Evolutionary conservation across 164 flowering plant species (phyloP).

Genomic region (Akebia trifoliata): DNA sequence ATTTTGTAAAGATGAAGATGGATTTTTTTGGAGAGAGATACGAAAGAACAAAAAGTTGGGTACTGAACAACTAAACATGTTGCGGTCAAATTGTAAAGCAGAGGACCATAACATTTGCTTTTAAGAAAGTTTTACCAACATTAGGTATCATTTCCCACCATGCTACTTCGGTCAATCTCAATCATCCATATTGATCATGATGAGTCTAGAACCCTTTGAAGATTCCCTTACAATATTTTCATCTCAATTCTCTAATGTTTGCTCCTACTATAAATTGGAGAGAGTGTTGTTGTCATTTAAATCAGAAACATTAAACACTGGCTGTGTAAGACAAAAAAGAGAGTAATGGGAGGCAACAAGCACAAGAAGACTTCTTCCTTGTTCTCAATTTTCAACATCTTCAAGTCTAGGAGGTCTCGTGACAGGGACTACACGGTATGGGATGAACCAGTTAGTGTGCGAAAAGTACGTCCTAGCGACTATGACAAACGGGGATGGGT

Average conservation of each 20-base stretch:
- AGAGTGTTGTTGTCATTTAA: constrained; percentile 1
- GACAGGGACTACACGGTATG: constrained; percentile 12
- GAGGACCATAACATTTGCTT: constrained; percentile 24
- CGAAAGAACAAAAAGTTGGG: constrained; percentile 8
- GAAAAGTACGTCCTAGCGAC: constrained; percentile 31
- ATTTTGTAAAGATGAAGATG: not conserved
- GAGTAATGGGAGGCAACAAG: constrained; percentile 24
- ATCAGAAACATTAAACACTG: not conserved
- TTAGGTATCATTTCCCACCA: not conserved
- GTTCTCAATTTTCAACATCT: constrained; percentile 24
- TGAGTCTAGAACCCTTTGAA: constrained; percentile 1
- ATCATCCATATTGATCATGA: constrained; percentile 8
- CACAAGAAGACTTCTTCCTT: constrained; percentile 24
- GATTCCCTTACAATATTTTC: constrained; percentile 5
- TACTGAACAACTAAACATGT: constrained; percentile 1
- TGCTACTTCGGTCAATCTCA: constrained; percentile 2
- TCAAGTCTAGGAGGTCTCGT: constrained; percentile 18
- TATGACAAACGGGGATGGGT: constrained; percentile 35
- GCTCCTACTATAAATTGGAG: constrained; percentile 11
- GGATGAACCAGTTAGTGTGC: constrained; percentile 17
- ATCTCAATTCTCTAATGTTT: not conserved
- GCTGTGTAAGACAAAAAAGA: not conserved
- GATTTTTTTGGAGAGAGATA: not conserved
- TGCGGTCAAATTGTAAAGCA: constrained; percentile 19
- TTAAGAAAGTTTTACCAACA: constrained; percentile 13